A percentile compares a stretch with the other conserved stretches of the same genome.
These are phyloP conservation scores for Quercus dentata DNA, from an alignment of 306 rosid genomes.

Conservation along the genomic window DNA sequence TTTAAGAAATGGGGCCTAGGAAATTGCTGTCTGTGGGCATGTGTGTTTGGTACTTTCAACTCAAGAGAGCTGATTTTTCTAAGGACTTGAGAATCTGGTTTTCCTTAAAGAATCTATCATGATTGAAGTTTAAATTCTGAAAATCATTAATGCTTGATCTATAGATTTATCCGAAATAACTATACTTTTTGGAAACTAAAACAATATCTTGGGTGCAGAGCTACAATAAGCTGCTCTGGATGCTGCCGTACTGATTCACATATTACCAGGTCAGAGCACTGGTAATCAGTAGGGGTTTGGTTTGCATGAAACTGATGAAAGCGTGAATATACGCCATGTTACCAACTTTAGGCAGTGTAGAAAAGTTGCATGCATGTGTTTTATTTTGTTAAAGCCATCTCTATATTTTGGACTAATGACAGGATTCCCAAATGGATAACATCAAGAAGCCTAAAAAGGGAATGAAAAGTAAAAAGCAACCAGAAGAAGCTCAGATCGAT, in stretches of 20 bases:
- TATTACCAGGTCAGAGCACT: constrained; percentile 2
- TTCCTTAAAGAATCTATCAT: too few relatives aligned
- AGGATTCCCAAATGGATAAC: constrained; percentile 59
- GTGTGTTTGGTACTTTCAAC: not conserved
- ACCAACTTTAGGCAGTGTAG: too few relatives aligned
- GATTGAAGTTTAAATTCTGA: not conserved
- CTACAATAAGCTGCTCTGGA: constrained; percentile 94
- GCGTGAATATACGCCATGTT: too few relatives aligned
- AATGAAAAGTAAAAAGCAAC: constrained; percentile 14
- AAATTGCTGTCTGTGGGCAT: too few relatives aligned
- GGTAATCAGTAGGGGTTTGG: too few relatives aligned
- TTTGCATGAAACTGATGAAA: too few relatives aligned
- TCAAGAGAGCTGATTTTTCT: not conserved
- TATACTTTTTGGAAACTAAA: not conserved
- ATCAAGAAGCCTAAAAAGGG: constrained; percentile 42
- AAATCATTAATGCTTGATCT: not conserved
- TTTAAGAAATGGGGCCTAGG: too few relatives aligned
- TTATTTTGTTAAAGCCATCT: not conserved
- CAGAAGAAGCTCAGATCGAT: constrained; percentile 16
- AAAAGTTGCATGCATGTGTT: not conserved
- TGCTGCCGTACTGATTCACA: constrained; percentile 83
- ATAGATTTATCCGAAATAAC: not conserved
- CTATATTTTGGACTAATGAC: constrained; percentile 12
- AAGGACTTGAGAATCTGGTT: not conserved
- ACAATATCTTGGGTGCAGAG: constrained; percentile 39